These are phyloP conservation scores for Pelargonium australe DNA, from an alignment of 441 rosid species.

Conservation along the genomic window DNA sequence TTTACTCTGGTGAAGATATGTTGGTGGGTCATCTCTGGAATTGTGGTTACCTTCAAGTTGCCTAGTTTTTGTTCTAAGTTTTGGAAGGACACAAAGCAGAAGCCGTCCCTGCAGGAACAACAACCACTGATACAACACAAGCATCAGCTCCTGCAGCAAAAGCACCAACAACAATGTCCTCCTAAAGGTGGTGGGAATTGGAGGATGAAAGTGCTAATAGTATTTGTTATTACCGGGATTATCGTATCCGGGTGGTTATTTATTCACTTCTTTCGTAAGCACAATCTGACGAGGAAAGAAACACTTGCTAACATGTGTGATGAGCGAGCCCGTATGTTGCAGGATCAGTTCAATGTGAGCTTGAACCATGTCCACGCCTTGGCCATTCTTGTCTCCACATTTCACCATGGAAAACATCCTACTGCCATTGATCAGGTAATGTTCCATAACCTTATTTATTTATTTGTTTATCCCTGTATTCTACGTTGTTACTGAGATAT, in stretches of 20 bases:
- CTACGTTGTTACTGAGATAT: not conserved
- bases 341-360: slow-evolving; percentile 99
- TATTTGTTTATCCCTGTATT: no score
- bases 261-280: slow-evolving; percentile 40
- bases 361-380: slow-evolving; percentile 95
- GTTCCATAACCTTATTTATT: slow-evolving; percentile 7
- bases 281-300: slow-evolving; percentile 45
- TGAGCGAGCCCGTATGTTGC: slow-evolving; percentile 91
- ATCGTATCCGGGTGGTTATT: slow-evolving; percentile 57
- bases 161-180: slow-evolving; percentile 49
- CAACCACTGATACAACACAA: slow-evolving; percentile 21
- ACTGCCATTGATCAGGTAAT: slow-evolving; percentile 94
- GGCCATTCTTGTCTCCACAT: slow-evolving; percentile 93
- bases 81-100: slow-evolving; percentile 29
- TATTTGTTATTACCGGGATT: slow-evolving; percentile 53
- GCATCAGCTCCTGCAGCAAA: slow-evolving; percentile 40
- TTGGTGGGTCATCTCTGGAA: slow-evolving; percentile 50
- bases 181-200: slow-evolving; percentile 60
- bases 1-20: slow-evolving; percentile 31
- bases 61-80: slow-evolving; percentile 32
- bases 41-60: slow-evolving; percentile 36
- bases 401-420: slow-evolving; percentile 92
- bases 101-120: slow-evolving; percentile 30
- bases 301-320: slow-evolving; percentile 91
- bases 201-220: slow-evolving; percentile 59